These are phyloP conservation scores for Cicer yamashitae DNA, from an alignment of 306 rosid species.

Conservation along the genomic window DNA sequence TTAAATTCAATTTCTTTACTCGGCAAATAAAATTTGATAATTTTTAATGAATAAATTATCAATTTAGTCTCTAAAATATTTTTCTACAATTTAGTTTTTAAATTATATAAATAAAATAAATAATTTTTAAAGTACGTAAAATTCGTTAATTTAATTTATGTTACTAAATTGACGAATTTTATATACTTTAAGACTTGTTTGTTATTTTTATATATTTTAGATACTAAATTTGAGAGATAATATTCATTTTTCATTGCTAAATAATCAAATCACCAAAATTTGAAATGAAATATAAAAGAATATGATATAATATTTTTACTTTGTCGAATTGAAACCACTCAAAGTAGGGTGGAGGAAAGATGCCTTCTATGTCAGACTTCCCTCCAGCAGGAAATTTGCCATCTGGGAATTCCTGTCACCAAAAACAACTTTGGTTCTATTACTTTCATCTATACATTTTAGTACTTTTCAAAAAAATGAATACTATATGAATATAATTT, in stretches of 20 bases:
- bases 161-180: too few species aligned
- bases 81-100: too few species aligned
- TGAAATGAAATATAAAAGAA: background rate
- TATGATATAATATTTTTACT: slow-evolving; percentile 48
- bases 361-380: slow-evolving; percentile 85
- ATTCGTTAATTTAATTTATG: too few species aligned
- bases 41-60: background rate
- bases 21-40: slow-evolving; percentile 15
- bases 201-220: too few species aligned
- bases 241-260: background rate
- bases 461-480: background rate
- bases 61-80: too few species aligned
- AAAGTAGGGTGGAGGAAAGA: slow-evolving; percentile 82
- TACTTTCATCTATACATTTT: background rate
- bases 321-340: slow-evolving; percentile 91
- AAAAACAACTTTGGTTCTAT: background rate
- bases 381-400: slow-evolving; percentile 85
- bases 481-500: background rate
- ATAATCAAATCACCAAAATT: background rate
- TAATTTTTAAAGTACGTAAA: too few species aligned
- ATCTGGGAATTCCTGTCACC: slow-evolving; percentile 68
- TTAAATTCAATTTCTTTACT: slow-evolving; percentile 21
- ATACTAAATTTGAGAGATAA: too few species aligned
- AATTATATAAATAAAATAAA: too few species aligned
- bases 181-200: too few species aligned